Base-by-base conservation (phyloP, 2,329 filamentous ascomycete species). In the Anthostomella pinea region DNA sequence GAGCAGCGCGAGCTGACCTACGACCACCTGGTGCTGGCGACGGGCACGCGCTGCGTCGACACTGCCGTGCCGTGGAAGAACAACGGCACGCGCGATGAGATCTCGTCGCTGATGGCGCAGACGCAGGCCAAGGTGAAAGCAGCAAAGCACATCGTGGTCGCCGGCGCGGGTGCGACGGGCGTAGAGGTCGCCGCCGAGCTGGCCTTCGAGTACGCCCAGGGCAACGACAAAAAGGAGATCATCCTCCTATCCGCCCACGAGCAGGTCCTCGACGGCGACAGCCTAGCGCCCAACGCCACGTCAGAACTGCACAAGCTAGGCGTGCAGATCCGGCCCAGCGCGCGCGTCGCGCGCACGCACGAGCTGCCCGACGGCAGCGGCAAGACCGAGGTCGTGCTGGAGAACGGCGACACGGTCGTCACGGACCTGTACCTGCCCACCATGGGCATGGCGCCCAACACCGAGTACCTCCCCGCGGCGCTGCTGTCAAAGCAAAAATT, bases 361-460 rank as follows among this genome's bases (percentile, higher is more conserved):
- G 45, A 51, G 3, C 49, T 63, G 24, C 45, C 56, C 2, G 62
- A 66, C 40, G 72, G 69, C 38, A 68, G 66, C 40, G 72, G 69
- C 38, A 68, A 68, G 55, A 74, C 69, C 3, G 66, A 72, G 49
- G 62, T 81, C 14, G 53, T 54, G 23, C 63, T 81, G 6, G 59
- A 60, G 21, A 60, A 59, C 39, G 72, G 72, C 43, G 65, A 69
- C 43, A 70, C 57, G 32, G 49, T 79, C 41, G 46, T 59, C 6
- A 75, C 75, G 2, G 77, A 81, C 49, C 41, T 75, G n/a, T 77
- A 77, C 55, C 60, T 81, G 16, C 69, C 76, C 5, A 75, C 76
- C 4, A 68, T 71, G 49, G 78, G 78, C 20, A 57, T 78, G 25
- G 52, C 63, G 14, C 72, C 77, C 28, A 81, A 81, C 57, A 69